Evolutionary conservation across 257 asterid species (phyloP).

Genomic region (Nicotiana otophora): DNA sequence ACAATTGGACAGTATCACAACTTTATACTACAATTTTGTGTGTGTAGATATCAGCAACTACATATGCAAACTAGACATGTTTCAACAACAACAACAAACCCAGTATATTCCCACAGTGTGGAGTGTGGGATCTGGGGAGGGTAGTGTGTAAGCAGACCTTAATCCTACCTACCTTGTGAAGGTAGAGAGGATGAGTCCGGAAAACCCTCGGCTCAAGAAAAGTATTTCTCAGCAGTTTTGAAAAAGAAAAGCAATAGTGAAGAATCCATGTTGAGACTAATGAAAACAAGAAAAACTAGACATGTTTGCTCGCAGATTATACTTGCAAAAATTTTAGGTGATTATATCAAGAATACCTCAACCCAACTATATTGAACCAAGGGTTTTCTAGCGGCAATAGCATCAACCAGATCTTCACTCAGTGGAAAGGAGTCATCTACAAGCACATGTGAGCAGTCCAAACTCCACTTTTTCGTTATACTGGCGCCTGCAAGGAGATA

Average conservation of each 20-base stretch:
- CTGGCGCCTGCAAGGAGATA: conserved; percentile 47
- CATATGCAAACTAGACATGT: not conserved
- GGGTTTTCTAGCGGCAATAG: conserved; percentile 56
- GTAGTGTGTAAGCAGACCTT: too few species aligned
- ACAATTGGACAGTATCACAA: not conserved
- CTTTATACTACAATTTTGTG: not conserved
- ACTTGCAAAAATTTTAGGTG: not conserved
- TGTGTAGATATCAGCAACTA: not conserved
- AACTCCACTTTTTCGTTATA: conserved; percentile 53
- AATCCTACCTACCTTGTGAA: too few species aligned
- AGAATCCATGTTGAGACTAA: too few species aligned
- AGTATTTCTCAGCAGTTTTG: too few species aligned
- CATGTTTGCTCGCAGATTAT: not conserved
- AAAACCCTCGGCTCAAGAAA: too few species aligned
- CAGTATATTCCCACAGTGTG: too few species aligned
- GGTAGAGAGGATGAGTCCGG: too few species aligned
- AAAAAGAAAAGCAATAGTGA: too few species aligned
- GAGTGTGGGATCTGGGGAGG: too few species aligned
- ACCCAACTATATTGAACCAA: conserved; percentile 57
- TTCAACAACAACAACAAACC: not conserved
- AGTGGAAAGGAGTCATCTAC: conserved; percentile 54
- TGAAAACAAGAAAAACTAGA: not conserved
- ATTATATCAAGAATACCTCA: conserved; percentile 54
- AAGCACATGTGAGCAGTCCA: conserved; percentile 70
- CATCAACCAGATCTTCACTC: conserved; percentile 50